Base-by-base conservation (phyloP, 139 green algal species). In the Asterochloris erici region DNA sequence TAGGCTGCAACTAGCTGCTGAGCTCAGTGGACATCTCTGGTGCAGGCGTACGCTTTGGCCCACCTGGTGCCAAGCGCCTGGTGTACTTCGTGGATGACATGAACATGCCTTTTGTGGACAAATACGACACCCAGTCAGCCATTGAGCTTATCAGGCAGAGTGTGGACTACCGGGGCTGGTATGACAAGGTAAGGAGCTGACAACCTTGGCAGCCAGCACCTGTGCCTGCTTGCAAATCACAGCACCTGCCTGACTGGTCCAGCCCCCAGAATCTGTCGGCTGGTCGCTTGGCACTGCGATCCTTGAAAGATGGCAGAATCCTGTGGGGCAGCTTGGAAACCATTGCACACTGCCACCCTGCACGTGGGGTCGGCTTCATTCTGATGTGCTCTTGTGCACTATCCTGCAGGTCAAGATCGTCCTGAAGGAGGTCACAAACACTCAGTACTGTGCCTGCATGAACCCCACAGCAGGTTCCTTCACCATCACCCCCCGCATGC, bases 21-120 rank as follows among this genome's bases (percentile, higher is more conserved):
- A 54, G 38, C 38, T 54, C 38, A 54, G 38, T 54, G 38, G 38
- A 6, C 62, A n/a, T 12, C 11, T 62, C 70, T 73, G 63, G 11
- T 79, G 73, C 83, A 88, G 94, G 94, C n/a, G 89, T 94, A 79
- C 86, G 95, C n/a, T 98, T 91, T 84, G 95, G 95, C 23, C 94
- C 95, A 14, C 92, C 95, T 19, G 95, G 95, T 19, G 69, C n/a
- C 69, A 87, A 85, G 21, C 73, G 88, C 26, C 86, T 98, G 23
- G 89, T 98, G 11, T 98, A 95, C 89, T 98, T 98, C 76, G 83
- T 98, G 12, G 95, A 98, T 80, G 95, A 97, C 89, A 90, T 96
- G 80, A 98, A 98, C 88, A 97, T 98, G 95, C 93, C 95, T 0
- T 92, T 90, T 54, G 89, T 95, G 17, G 95, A 98, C 91, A 98